These are phyloP conservation scores for Borovskyia barvae DNA, from an alignment of 208 protist genomes.

Conservation along the genomic window DNA sequence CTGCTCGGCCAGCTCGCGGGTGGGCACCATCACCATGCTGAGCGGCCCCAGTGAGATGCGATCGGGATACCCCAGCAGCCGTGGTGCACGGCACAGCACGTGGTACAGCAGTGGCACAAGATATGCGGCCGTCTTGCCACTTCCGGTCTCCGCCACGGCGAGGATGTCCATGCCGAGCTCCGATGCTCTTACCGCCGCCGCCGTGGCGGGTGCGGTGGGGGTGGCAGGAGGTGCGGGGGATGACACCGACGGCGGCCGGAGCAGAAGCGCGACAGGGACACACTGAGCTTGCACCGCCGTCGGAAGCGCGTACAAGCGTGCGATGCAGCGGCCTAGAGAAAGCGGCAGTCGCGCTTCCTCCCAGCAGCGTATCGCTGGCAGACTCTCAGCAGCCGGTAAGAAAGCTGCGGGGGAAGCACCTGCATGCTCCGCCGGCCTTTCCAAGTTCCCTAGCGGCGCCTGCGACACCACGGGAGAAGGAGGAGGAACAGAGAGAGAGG, in stretches of 20 bases:
- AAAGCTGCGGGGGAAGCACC: neutral
- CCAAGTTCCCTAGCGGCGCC: too few relatives aligned
- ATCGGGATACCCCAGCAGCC: slow-evolving; percentile 58
- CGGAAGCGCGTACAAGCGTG: slow-evolving; percentile 47
- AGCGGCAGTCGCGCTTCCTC: slow-evolving; percentile 66
- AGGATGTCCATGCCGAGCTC: slow-evolving; percentile 70
- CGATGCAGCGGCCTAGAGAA: slow-evolving; percentile 52
- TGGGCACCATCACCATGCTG: slow-evolving; percentile 88
- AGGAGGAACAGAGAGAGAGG: too few relatives aligned
- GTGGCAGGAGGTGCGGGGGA: too few relatives aligned
- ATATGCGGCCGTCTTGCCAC: slow-evolving; percentile 93
- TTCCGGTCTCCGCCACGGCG: slow-evolving; percentile 91
- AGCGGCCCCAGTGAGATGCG: slow-evolving; percentile 74
- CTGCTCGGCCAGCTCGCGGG: slow-evolving; percentile 93
- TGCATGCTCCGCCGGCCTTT: too few relatives aligned
- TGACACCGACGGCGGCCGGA: neutral
- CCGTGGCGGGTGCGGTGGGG: neutral
- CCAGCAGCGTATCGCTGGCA: slow-evolving; percentile 76
- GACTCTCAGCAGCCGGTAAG: slow-evolving; percentile 9
- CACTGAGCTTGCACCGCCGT: slow-evolving; percentile 81
- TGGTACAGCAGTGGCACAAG: slow-evolving; percentile 84
- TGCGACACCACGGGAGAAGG: too few relatives aligned
- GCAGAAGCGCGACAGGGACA: slow-evolving; percentile 49
- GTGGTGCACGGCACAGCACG: slow-evolving; percentile 43
- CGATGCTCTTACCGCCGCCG: neutral